A percentile compares a stretch with the other conserved stretches of the same genome.
Evolutionary conservation across 176 grass and related monocot genomes (phyloP).

Genomic region (Typha latifolia): DNA sequence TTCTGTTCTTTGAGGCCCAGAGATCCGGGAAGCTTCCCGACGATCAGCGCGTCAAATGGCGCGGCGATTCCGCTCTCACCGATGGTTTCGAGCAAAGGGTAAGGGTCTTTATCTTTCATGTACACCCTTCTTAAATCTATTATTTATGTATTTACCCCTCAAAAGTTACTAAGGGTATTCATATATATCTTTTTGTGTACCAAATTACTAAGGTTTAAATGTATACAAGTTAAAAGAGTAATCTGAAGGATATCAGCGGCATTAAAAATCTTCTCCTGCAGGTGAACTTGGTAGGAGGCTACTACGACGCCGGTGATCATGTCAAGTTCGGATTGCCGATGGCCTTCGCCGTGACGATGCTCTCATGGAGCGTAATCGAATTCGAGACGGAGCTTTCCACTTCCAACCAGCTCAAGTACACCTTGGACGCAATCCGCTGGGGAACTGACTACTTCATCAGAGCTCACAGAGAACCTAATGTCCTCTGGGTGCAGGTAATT

Average conservation of each 20-base stretch:
- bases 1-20: constrained; percentile 90
- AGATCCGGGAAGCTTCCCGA: constrained; percentile 71
- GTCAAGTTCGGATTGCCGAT: constrained; percentile 90
- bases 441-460: constrained; percentile 83
- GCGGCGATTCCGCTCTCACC: constrained; percentile 68
- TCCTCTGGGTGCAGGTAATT: constrained; percentile 68
- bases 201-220: no score
- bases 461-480: constrained; percentile 64
- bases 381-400: constrained; percentile 77
- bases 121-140: no score
- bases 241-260: no score
- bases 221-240: no score
- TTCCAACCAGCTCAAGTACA: constrained; percentile 50
- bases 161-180: no score
- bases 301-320: constrained; percentile 89
- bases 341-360: constrained; percentile 70
- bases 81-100: constrained; percentile 66
- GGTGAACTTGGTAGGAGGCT: constrained; percentile 86
- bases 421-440: constrained; percentile 72
- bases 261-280: constrained; percentile 4
- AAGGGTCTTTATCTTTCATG: not conserved
- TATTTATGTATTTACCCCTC: no score
- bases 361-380: constrained; percentile 57
- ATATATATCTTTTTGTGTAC: no score
- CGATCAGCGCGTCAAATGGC: constrained; percentile 60